phyloP scores from a whole-genome alignment of 495 filamentous ascomycete genomes.

The Daldinia caldariorum region DNA sequence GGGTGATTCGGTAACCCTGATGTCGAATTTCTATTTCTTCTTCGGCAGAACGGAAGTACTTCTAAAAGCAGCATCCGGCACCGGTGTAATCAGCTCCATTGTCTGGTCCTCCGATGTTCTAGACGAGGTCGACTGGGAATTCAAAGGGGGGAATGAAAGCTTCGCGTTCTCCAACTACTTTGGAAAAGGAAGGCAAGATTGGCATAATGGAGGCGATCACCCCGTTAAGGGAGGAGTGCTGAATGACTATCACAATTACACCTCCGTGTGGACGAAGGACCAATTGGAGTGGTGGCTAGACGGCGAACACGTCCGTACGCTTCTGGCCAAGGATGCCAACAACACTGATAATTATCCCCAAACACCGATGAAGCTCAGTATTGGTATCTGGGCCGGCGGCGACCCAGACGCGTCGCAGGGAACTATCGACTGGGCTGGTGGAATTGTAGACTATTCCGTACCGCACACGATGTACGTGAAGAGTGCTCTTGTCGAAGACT shows the following conservation, averaged over 20 bases:
- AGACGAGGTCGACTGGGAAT: constrained; percentile 94
- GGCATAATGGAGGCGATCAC: constrained; percentile 67
- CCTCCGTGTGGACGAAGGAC: constrained; percentile 81
- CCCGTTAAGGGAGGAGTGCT: constrained; percentile 52
- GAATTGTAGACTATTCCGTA: constrained; percentile 72
- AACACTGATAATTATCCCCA: constrained; percentile 77
- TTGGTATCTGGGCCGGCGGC: constrained; percentile 90
- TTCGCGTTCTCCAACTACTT: constrained; percentile 85
- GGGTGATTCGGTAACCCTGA: constrained; percentile 78
- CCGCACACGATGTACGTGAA: constrained; percentile 84
- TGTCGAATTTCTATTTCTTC: constrained; percentile 79
- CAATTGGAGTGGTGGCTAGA: constrained; percentile 80
- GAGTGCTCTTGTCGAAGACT: constrained; percentile 72
- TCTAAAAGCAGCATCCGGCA: constrained; percentile 76
- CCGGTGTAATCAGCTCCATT: constrained; percentile 82
- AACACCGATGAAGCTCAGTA: constrained; percentile 83
- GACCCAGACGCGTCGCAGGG: constrained; percentile 68
- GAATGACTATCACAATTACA: constrained; percentile 78
- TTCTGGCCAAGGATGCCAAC: constrained; percentile 71
- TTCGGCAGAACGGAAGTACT: constrained; percentile 76
- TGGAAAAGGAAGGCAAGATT: constrained; percentile 73
- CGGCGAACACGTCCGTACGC: constrained; percentile 69
- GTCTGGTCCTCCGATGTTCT: constrained; percentile 85
- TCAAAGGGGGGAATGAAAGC: constrained; percentile 71
- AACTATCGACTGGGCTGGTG: constrained; percentile 79